Evolutionary conservation across 768 basidiomycete species (phyloP), one percentile per base, ranked within the genome.

Genomic region (Tulasnella sp.): DNA sequence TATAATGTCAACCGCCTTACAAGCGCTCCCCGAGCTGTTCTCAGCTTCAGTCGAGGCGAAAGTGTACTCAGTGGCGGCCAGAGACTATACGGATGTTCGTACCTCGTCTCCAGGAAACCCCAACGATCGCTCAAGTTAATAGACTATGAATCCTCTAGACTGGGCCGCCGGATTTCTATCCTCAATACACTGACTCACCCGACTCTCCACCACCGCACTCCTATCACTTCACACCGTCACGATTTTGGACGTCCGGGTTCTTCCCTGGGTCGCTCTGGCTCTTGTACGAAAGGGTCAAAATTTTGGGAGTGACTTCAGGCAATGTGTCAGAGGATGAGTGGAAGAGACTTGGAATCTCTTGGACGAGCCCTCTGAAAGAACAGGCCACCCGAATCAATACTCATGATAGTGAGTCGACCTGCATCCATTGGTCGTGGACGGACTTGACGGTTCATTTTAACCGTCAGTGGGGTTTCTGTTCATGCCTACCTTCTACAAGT

Each of bases 191-290:
- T 15, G 52, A 58, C 58, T 64, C 58, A 49, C 73, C 58, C 7
- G 49, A 54, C 17, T 34, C 37, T 0, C 25, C 36, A 9, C n/a
- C 36, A n/a, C 36, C 29, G 29, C 73, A 74, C 37, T 31, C 52
- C 22, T 74, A 74, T 40, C 29, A 29, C 49, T 67, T 54, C 34
- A 74, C 73, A 19, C 73, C 31, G 2, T 25, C 73, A 36, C 45
- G 36, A 40, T 74, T 74, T 74, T 74, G 73, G 73, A 67, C 73
- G 25, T 74, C 73, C 19, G 73, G 73, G 1, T 74, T 74, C 73
- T 74, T 74, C 37, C 73, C 73, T 17, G 73, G 73, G n/a, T 74
- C 73, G 14, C 52, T 74, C 2, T 74, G 73, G 73, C 58, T 74
- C 37, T 15, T 74, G 2, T 74, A 74, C 25, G 73, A 74, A 40